phyloP scores from a whole-genome alignment of 495 filamentous ascomycete species.

The Trichoderma gamsii region DNA sequence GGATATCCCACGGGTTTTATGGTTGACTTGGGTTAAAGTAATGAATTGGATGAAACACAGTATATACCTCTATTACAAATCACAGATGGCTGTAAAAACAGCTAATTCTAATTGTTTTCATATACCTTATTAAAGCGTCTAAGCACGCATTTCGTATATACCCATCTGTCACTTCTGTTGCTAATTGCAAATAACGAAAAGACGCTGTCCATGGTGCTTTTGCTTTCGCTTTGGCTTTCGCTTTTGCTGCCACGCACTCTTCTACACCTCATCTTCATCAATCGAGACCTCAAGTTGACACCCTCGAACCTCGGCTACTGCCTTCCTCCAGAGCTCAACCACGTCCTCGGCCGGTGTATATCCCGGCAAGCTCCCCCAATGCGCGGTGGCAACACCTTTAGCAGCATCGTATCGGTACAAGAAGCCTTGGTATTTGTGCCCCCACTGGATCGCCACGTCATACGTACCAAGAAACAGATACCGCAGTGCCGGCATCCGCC shows the following conservation, averaged over 20 bases:
- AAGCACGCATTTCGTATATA: neutral
- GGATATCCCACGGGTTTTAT: slow-evolving; percentile 11
- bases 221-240: too few species aligned
- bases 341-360: neutral
- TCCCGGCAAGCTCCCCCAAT: neutral
- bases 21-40: neutral
- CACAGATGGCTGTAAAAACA: neutral
- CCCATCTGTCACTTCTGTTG: neutral
- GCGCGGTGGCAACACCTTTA: neutral
- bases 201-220: neutral
- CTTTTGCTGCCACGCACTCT: neutral
- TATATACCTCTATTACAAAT: neutral
- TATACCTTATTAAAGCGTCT: too few species aligned
- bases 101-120: neutral
- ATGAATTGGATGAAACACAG: slow-evolving; percentile 4
- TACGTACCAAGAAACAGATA: neutral
- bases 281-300: neutral
- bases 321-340: neutral
- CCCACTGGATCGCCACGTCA: neutral
- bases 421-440: neutral
- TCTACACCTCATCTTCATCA: neutral
- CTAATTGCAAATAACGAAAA: neutral
- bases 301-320: neutral
- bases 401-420: neutral
- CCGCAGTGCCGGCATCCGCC: neutral